Percentiles rank a stretch among this genome's conserved stretches.
Conservation (phyloP, 2,329 filamentous ascomycete genomes). For the Chaetoscypha palmicola region DNA sequence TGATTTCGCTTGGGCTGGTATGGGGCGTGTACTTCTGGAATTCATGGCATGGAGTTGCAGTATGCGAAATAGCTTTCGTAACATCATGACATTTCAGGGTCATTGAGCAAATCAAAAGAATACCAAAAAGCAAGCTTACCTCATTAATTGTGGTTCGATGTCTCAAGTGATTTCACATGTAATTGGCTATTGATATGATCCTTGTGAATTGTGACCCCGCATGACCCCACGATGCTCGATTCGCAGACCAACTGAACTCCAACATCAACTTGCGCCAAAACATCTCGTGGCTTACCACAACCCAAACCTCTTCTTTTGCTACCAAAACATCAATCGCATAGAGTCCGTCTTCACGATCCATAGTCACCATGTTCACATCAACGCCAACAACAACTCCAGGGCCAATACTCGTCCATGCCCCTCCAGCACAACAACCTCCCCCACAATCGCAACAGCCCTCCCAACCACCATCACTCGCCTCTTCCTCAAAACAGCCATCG, state of each 20-base stretch:
- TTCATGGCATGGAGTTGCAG: slow-evolving; percentile 29
- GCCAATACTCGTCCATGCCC: background rate
- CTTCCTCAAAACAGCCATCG: slow-evolving; percentile 5
- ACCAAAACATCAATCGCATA: background rate
- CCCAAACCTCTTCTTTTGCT: background rate
- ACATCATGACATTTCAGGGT: slow-evolving; percentile 18
- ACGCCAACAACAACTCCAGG: slow-evolving; percentile 8
- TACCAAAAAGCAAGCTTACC: slow-evolving; percentile 17
- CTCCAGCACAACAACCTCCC: background rate
- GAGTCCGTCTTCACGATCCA: background rate
- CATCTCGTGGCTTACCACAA: background rate
- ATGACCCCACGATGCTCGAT: slow-evolving; percentile 11
- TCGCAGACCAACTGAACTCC: too few species aligned
- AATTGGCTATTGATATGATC: background rate
- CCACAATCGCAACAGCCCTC: slow-evolving; percentile 1
- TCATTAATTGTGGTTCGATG: background rate
- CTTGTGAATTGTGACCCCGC: slow-evolving; percentile 16
- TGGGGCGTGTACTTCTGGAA: slow-evolving; percentile 29
- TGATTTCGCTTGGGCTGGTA: slow-evolving; percentile 22
- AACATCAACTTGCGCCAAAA: background rate
- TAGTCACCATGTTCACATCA: background rate
- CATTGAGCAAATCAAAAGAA: slow-evolving; percentile 26
- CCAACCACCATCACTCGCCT: slow-evolving; percentile 2
- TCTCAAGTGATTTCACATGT: background rate
- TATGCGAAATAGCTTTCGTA: slow-evolving; percentile 20